These are phyloP conservation scores for Pholiota molesta DNA, from an alignment of 768 basidiomycete species.

Conservation along the genomic window DNA sequence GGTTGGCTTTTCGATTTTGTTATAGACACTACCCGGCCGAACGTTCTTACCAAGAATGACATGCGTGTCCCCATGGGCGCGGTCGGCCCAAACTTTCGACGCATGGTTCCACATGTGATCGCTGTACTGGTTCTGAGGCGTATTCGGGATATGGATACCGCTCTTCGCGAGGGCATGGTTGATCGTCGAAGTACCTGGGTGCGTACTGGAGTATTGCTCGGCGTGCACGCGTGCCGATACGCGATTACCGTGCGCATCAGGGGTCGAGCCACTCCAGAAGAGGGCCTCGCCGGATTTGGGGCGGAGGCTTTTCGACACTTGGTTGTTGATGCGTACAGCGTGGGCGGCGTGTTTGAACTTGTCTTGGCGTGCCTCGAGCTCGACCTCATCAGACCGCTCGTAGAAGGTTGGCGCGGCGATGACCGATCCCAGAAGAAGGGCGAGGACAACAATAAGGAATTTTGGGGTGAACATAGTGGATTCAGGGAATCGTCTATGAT, in stretches of 20 bases:
- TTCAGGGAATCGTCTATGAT: too few relatives aligned
- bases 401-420: too few relatives aligned
- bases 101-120: slow-evolving; percentile 12
- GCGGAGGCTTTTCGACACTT: not conserved
- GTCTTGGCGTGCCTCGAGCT: not conserved
- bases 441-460: too few relatives aligned
- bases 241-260: not conserved
- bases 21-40: slow-evolving; percentile 9
- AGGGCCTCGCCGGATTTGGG: slow-evolving; percentile 9
- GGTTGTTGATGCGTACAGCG: not conserved
- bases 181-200: slow-evolving; percentile 4
- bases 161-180: not conserved
- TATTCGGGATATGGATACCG: slow-evolving; percentile 6
- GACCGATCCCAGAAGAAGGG: too few relatives aligned
- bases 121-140: slow-evolving; percentile 1
- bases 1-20: slow-evolving; percentile 14
- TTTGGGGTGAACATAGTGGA: too few relatives aligned
- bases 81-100: slow-evolving; percentile 8
- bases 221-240: slow-evolving; percentile 7
- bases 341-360: slow-evolving; percentile 2
- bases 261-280: slow-evolving; percentile 15
- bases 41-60: slow-evolving; percentile 11
- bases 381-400: too few relatives aligned
- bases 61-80: slow-evolving; percentile 6
- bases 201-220: not conserved